These are phyloP conservation scores for Nothophoma quercina DNA, from an alignment of 2,329 filamentous ascomycete species.

Conservation along the genomic window DNA sequence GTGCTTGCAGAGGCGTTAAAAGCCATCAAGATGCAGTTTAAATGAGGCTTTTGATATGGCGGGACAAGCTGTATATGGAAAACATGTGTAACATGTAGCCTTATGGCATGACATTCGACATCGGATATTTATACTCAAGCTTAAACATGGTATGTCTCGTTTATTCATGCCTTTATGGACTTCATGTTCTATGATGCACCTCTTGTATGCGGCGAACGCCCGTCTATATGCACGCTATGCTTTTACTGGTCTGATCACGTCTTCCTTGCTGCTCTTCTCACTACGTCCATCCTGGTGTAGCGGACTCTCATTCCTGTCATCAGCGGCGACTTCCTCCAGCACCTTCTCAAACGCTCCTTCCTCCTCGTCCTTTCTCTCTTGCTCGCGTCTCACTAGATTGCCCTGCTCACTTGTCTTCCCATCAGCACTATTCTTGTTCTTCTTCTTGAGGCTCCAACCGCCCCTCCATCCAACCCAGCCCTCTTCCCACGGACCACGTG, in stretches of 20 bases:
- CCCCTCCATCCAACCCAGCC: constrained; percentile 69
- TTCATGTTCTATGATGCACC: too few relatives aligned
- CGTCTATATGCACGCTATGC: constrained; percentile 11
- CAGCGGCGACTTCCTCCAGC: constrained; percentile 38
- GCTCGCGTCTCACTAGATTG: constrained; percentile 14
- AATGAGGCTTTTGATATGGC: not conserved
- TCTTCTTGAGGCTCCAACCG: constrained; percentile 61
- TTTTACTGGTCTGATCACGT: constrained; percentile 21
- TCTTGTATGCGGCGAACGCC: too few relatives aligned
- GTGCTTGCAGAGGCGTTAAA: not conserved
- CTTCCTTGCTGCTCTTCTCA: constrained; percentile 21
- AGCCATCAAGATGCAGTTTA: not conserved
- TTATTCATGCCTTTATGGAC: too few relatives aligned
- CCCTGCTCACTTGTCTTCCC: constrained; percentile 43
- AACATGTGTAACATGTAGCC: not conserved
- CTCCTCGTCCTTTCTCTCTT: constrained; percentile 31
- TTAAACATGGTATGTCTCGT: too few relatives aligned
- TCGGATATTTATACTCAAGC: too few relatives aligned
- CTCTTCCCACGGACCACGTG: constrained; percentile 63
- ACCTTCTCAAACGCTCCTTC: constrained; percentile 29
- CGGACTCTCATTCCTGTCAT: constrained; percentile 36
- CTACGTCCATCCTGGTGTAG: constrained; percentile 19
- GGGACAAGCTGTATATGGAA: not conserved
- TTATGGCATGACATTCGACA: too few relatives aligned
- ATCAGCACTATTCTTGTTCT: constrained; percentile 50